phyloP scores from a whole-genome alignment of 176 grass and related monocot species.

The Urochloa ruziziensis region DNA sequence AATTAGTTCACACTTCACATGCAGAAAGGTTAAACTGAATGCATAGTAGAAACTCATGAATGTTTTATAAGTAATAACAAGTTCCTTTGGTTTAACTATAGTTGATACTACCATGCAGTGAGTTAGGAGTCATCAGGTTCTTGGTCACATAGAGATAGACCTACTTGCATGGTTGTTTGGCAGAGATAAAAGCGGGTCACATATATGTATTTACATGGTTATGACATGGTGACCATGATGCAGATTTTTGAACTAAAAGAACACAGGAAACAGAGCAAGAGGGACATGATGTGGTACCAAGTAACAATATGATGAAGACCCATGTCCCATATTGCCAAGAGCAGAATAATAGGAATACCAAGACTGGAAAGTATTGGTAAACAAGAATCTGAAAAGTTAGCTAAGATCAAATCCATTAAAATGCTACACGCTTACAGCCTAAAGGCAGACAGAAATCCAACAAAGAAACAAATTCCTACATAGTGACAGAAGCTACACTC shows the following conservation, averaged over 20 bases:
- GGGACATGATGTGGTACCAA: neutral
- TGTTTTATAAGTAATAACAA: neutral
- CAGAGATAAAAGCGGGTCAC: neutral
- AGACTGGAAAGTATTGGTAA: neutral
- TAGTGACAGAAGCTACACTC: neutral
- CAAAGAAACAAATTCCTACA: neutral
- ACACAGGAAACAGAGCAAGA: neutral
- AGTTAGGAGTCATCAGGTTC: neutral
- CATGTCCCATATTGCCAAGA: neutral
- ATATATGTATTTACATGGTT: neutral
- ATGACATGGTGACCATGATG: neutral
- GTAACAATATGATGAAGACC: constrained; percentile 23
- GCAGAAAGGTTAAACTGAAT: neutral
- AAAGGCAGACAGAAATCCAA: neutral
- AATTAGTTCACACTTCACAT: neutral
- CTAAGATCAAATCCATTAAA: neutral
- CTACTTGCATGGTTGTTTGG: neutral
- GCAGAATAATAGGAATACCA: neutral
- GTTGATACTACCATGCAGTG: neutral
- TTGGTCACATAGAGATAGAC: neutral
- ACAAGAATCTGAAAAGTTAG: constrained; percentile 21
- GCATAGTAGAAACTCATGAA: neutral
- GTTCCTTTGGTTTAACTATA: neutral
- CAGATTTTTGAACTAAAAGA: neutral
- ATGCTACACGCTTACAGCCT: neutral